Evolutionary conservation across 495 filamentous ascomycete species (phyloP).

Genomic region (Podospora comata): DNA sequence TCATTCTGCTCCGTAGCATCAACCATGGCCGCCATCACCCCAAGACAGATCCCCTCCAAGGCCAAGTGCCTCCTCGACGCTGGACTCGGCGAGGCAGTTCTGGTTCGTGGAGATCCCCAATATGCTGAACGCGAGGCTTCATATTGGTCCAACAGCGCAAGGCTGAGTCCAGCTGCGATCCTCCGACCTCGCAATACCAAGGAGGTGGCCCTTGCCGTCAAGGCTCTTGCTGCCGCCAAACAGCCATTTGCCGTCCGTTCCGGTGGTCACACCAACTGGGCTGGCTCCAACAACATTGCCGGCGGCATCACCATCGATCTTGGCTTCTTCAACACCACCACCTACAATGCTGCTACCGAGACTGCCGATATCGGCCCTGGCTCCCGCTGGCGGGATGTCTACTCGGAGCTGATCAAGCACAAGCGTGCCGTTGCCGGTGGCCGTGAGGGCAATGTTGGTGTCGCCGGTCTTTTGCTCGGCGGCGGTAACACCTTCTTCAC

Average conservation of each 20-base stretch:
- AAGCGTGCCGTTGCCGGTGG: constrained; percentile 44
- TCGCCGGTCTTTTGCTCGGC: constrained; percentile 52
- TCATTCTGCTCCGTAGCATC: not conserved
- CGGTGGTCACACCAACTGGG: constrained; percentile 48
- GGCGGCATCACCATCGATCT: constrained; percentile 54
- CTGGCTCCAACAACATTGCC: constrained; percentile 44
- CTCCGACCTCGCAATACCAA: constrained; percentile 33
- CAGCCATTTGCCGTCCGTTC: constrained; percentile 48
- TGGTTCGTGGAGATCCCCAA: constrained; percentile 9
- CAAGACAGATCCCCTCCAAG: not conserved
- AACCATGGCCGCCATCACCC: constrained; percentile 1
- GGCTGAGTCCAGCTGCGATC: constrained; percentile 35
- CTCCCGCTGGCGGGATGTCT: constrained; percentile 45
- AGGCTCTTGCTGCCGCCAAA: constrained; percentile 28
- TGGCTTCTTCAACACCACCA: constrained; percentile 36
- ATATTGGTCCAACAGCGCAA: constrained; percentile 52
- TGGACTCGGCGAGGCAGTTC: constrained; percentile 11
- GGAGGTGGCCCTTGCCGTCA: constrained; percentile 40
- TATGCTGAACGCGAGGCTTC: constrained; percentile 15
- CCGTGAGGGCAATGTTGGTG: constrained; percentile 49
- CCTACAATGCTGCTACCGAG: constrained; percentile 30
- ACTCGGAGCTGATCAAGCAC: constrained; percentile 33
- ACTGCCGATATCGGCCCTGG: constrained; percentile 45
- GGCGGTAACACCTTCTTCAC: constrained; percentile 48
- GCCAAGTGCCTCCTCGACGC: not conserved